Evolutionary conservation across 371 early-diverging fungal genomes (phyloP), one percentile per base, ranked within the genome.

Genomic region (Mortierella sp.): DNA sequence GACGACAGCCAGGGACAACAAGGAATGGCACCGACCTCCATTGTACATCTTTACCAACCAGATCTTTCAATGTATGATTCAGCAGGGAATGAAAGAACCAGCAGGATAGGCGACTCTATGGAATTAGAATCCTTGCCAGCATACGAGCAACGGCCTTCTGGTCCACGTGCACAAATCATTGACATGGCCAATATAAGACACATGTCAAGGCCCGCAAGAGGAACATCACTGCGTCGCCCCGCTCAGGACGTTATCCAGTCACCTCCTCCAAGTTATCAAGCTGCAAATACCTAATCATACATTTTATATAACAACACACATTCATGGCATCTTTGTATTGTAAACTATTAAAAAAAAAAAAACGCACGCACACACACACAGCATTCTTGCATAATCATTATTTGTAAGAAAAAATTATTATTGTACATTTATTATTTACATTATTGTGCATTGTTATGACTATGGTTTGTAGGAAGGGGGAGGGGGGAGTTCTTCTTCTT

Each of bases 71-170:
- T 72, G 32, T 4, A 59, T 6, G 59, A 58, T 24, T 28, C 58
- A 24, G n/a, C 59, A 16, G 21, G 59, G 36, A 10, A 5, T 7
- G 59, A 59, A 38, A 33, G 38, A n/a, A 47, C 24, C 13, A 28
- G 15, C 33, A 33, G 66, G 48, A 19, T 19, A 9, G 9, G 33
- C 22, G 22, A 36, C 4, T 43, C 69, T 24, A 7, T 60, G 19
- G 72, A 72, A 38, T 6, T 53, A 28, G 72, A 72, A 45, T 6
- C 59, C 3, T 58, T 72, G 4, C 72, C 72, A 15, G 72, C 53
- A 21, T 72, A 72, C 19, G 72, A 72, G 22, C 66, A 58, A 58
- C 45, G 72, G 21, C 52, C 58, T 9, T 52, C 66, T 3, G 72
- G 72, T 7, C 66, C 72, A 7, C 16, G 61, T 22, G 41, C 66